Conservation (phyloP, 1,284 basidiomycete species). For the Caloboletus firmus region DNA sequence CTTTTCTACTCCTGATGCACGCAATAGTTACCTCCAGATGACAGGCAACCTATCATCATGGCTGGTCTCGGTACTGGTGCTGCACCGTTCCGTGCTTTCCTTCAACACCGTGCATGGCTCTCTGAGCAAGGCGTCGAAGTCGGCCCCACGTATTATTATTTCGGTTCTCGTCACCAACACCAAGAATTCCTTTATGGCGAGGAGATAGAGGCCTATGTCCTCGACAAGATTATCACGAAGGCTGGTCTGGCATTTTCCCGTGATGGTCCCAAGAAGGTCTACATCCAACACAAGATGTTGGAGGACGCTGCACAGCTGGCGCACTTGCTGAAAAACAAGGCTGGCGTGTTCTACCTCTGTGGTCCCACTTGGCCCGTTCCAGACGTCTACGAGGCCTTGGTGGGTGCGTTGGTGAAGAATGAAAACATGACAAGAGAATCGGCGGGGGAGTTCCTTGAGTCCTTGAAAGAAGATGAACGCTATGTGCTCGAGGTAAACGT, state of each 20-base stretch:
- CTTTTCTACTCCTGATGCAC: conserved; percentile 1
- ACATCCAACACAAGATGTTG: conserved; percentile 98
- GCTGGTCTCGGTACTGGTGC: conserved; percentile 97
- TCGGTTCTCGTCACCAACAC: conserved; percentile 93
- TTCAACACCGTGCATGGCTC: conserved; percentile 91
- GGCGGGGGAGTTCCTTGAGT: conserved; percentile 86
- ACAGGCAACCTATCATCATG: conserved; percentile 94
- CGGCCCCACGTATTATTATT: conserved; percentile 96
- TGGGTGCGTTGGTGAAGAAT: conserved; percentile 74
- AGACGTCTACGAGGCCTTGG: conserved; percentile 92
- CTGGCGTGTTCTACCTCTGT: conserved; percentile 94
- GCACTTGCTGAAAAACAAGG: conserved; percentile 65
- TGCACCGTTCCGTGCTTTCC: conserved; percentile 97
- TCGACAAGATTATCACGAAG: conserved; percentile 81
- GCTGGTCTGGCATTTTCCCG: conserved; percentile 97
- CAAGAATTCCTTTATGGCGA: conserved; percentile 97
- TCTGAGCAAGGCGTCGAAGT: conserved; percentile 74
- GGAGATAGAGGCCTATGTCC: conserved; percentile 82
- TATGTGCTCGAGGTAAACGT: conserved; percentile 89
- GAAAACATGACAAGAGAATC: conserved; percentile 64
- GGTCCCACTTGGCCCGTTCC: conserved; percentile 99
- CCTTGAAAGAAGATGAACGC: conserved; percentile 94
- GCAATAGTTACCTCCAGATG: conserved; percentile 74
- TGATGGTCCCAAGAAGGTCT: conserved; percentile 89
- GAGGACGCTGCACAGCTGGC: conserved; percentile 82